Percentiles rank a stretch among this genome's conserved stretches.
These are phyloP conservation scores for Beverwykella pulmonaria DNA, from an alignment of 495 filamentous ascomycete genomes.

Conservation along the genomic window DNA sequence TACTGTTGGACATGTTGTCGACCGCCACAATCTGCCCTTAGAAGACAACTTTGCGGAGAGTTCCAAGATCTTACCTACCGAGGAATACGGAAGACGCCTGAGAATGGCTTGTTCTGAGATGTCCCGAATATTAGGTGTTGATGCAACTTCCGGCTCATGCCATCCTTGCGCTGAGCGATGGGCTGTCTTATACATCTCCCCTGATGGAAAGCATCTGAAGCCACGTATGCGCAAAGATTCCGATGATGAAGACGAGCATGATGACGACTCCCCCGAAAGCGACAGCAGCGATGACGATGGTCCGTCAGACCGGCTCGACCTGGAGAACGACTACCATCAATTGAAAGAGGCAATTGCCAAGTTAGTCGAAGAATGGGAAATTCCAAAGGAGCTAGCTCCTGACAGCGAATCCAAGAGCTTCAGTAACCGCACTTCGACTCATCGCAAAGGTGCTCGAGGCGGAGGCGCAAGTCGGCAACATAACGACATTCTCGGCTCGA, in stretches of 20 bases:
- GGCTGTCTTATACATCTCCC: slow-evolving; percentile 75
- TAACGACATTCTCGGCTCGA: slow-evolving; percentile 34
- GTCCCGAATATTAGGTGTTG: slow-evolving; percentile 61
- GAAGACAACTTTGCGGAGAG: slow-evolving; percentile 27
- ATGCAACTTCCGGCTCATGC: slow-evolving; percentile 62
- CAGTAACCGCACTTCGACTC: slow-evolving; percentile 63
- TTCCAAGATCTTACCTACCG: slow-evolving; percentile 39
- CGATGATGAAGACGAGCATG: slow-evolving; percentile 65
- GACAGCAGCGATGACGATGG: slow-evolving; percentile 69
- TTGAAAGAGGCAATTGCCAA: slow-evolving; percentile 80
- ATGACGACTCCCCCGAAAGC: slow-evolving; percentile 63
- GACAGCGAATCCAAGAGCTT: slow-evolving; percentile 61
- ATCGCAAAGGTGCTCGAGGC: slow-evolving; percentile 35
- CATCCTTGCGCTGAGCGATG: slow-evolving; percentile 75
- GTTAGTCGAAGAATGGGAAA: slow-evolving; percentile 78
- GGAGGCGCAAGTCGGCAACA: slow-evolving; percentile 3
- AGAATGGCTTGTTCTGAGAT: slow-evolving; percentile 67
- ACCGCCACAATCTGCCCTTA: slow-evolving; percentile 10
- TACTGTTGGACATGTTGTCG: slow-evolving; percentile 41
- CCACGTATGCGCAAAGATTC: slow-evolving; percentile 73
- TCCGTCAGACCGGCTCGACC: slow-evolving; percentile 63
- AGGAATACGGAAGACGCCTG: slow-evolving; percentile 48
- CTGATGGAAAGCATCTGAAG: slow-evolving; percentile 67
- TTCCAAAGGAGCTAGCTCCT: slow-evolving; percentile 61
- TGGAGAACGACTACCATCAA: slow-evolving; percentile 81